phyloP scores from a whole-genome alignment of 305 asterid species.

The Rubia tinctorum region DNA sequence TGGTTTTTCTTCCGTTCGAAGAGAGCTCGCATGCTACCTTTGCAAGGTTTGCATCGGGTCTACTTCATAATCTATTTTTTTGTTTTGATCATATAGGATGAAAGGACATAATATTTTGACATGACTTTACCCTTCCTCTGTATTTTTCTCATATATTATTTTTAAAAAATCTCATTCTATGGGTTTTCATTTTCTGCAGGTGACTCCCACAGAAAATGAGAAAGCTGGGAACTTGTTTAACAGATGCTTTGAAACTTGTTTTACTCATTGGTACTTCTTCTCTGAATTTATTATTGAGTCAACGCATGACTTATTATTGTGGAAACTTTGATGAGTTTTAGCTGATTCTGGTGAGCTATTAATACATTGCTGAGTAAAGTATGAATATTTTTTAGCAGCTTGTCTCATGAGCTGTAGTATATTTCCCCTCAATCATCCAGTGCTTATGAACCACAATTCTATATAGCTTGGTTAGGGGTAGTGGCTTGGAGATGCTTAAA shows the following conservation, averaged over 20 bases:
- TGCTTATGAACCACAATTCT: constrained; percentile 1
- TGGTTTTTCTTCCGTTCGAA: constrained; percentile 93
- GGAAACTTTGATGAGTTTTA: no score
- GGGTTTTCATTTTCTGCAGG: constrained; percentile 41
- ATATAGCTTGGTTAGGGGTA: neutral
- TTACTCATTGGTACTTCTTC: constrained; percentile 67
- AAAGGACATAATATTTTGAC: constrained; percentile 13
- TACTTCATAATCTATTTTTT: constrained; percentile 34
- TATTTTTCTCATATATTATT: neutral
- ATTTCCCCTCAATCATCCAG: neutral
- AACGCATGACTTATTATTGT: neutral
- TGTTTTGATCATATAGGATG: constrained; percentile 10
- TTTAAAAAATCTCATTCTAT: neutral
- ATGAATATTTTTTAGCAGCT: neutral
- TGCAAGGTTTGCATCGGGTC: constrained; percentile 99
- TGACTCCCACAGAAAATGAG: constrained; percentile 43
- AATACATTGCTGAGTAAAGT: neutral
- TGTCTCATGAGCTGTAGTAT: neutral
- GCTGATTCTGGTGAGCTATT: no score
- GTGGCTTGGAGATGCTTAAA: neutral
- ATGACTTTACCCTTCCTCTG: neutral
- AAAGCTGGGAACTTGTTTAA: constrained; percentile 63
- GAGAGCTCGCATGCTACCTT: constrained; percentile 90
- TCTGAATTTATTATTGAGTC: neutral
- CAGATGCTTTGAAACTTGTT: constrained; percentile 93